Evolutionary conservation across 1,284 basidiomycete genomes (phyloP), one percentile per base, ranked within the genome.

Genomic region (Tilletia horrida): DNA sequence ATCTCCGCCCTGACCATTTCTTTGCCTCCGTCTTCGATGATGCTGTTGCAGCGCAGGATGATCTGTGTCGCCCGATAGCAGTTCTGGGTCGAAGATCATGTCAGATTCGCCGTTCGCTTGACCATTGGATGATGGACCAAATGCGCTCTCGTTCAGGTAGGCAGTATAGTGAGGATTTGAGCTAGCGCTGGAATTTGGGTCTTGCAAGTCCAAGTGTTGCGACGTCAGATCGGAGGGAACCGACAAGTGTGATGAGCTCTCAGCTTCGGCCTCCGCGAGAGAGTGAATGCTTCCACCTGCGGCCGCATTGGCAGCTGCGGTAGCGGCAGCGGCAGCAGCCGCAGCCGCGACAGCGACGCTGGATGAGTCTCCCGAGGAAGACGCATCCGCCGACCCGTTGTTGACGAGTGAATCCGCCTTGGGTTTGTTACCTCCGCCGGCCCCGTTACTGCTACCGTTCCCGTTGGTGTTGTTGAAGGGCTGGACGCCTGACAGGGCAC

Each of bases 331-430:
- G 35, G 35, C 35, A 11, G 35, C 35, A 4, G 35, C 35, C 4
- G 35, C 35, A 11, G 35, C 35, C 35, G 35, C 35, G 6, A 40
- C 35, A 40, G 35, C 35, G 35, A 11, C 35, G 11, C 11, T 40
- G 4, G 35, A 40, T 6, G 4, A 11, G 11, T 40, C 35, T 11
- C 6, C 35, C 35, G 35, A 6, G 6, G 35, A 40, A 6, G 35
- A 6, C 11, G 35, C 35, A 4, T 40, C 35, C 11, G 35, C 35
- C 35, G 35, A 40, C 35, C 27, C 50, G 42, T 31, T 31, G 47
- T 25, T 61, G 35, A 14, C 44, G 16, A 31, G 6, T 69, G 27
- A 69, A 68, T 21, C 67, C 66, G 7, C 69, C 70, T 52, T 67
- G 69, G 13, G 68, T 67, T 2, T 71, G 69, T 6, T 11, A 11